Conservation (phyloP, 805 yeast genomes). For the Hanseniaspora guilliermondii region DNA sequence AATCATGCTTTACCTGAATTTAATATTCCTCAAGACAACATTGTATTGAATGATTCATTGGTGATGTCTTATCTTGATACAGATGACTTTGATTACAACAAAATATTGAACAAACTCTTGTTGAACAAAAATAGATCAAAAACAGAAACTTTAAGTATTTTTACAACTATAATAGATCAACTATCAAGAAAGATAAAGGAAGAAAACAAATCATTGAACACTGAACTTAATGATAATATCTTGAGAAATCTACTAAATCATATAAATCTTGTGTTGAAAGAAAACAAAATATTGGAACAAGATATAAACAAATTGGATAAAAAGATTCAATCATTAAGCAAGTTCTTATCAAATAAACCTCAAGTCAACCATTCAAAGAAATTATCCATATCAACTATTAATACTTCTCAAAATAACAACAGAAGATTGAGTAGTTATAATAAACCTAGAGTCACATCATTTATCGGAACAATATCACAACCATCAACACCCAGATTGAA, state of each 20-base stretch:
- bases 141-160: slow-evolving; percentile 12
- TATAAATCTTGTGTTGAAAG: background rate
- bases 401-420: background rate
- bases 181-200: background rate
- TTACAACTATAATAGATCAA: slow-evolving; percentile 9
- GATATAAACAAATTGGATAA: slow-evolving; percentile 6
- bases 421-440: slow-evolving; percentile 11
- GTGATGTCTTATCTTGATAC: slow-evolving; percentile 3
- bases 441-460: slow-evolving; percentile 1
- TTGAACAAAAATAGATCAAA: slow-evolving; percentile 10
- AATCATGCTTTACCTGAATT: background rate
- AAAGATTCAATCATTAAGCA: background rate
- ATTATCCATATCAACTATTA: background rate
- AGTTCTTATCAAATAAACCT: background rate
- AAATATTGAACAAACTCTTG: background rate
- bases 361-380: background rate
- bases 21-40: background rate
- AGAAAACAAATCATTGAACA: slow-evolving; percentile 3
- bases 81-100: slow-evolving; percentile 2
- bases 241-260: background rate
- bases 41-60: background rate
- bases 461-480: background rate
- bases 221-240: background rate
- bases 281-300: background rate
- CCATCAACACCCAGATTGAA: slow-evolving; percentile 6